Evolutionary conservation across 2,329 filamentous ascomycete species (phyloP).

Genomic region (Pseudofabraea citricarpa): DNA sequence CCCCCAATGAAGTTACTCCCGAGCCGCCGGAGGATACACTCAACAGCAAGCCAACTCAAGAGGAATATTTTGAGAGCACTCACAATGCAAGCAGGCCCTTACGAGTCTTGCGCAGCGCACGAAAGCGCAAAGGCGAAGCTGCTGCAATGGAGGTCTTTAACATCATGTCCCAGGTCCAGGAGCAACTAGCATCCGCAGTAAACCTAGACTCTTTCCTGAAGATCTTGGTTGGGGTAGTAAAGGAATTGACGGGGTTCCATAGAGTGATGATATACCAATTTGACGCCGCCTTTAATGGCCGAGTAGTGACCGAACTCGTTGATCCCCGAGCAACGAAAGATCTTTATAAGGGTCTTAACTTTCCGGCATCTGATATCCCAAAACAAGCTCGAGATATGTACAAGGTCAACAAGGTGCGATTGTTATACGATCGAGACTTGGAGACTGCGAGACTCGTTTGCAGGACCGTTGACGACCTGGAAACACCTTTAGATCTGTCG

Average conservation of each 20-base stretch:
- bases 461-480: slow-evolving; percentile 66
- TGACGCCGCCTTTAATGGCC: slow-evolving; percentile 74
- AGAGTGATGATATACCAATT: slow-evolving; percentile 94
- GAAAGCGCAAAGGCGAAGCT: slow-evolving; percentile 71
- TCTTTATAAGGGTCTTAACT: slow-evolving; percentile 81
- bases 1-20: slow-evolving; percentile 52
- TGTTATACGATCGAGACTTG: slow-evolving; percentile 81
- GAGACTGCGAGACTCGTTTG: slow-evolving; percentile 79
- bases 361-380: slow-evolving; percentile 82
- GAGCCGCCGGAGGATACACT: slow-evolving; percentile 70
- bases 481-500: slow-evolving; percentile 67
- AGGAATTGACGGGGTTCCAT: slow-evolving; percentile 86
- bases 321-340: slow-evolving; percentile 76
- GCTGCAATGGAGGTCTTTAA: slow-evolving; percentile 87
- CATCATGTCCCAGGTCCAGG: slow-evolving; percentile 87
- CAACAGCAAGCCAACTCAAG: slow-evolving; percentile 63
- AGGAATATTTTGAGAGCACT: slow-evolving; percentile 73
- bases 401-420: slow-evolving; percentile 81
- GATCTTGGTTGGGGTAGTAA: slow-evolving; percentile 77
- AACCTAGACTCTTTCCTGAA: slow-evolving; percentile 72
- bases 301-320: slow-evolving; percentile 82
- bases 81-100: slow-evolving; percentile 71
- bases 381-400: slow-evolving; percentile 86
- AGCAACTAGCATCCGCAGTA: slow-evolving; percentile 71
- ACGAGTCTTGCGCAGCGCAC: slow-evolving; percentile 69